phyloP scores from a whole-genome alignment of 1,284 basidiomycete genomes.

The Schizophyllum amplum region DNA sequence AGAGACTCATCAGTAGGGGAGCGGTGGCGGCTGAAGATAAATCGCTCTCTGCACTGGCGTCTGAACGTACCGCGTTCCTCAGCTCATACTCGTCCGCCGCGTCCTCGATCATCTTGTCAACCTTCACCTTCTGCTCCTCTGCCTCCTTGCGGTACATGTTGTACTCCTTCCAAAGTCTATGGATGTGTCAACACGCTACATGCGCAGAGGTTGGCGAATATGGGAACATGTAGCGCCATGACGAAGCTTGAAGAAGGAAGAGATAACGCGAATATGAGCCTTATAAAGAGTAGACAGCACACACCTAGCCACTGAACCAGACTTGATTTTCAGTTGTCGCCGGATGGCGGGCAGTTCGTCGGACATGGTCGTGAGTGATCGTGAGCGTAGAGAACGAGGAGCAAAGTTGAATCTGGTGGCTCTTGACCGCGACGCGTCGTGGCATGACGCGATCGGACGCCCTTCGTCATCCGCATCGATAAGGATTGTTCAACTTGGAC shows the following conservation, averaged over 20 bases:
- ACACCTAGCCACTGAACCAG: conserved; percentile 65
- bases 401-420: too few species aligned
- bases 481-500: background rate
- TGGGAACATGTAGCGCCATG: background rate
- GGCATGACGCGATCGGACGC: background rate
- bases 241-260: background rate
- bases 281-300: conserved; percentile 12
- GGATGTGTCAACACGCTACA: background rate
- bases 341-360: conserved; percentile 36
- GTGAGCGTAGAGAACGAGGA: background rate
- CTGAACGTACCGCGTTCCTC: conserved; percentile 63
- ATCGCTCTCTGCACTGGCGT: too few species aligned
- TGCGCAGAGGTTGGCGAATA: background rate
- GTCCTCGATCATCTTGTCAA: conserved; percentile 56
- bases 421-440: background rate
- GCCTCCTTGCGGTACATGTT: conserved; percentile 63
- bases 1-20: background rate
- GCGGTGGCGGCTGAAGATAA: too few species aligned
- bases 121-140: conserved; percentile 46
- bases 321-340: conserved; percentile 77
- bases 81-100: conserved; percentile 74
- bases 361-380: conserved; percentile 26
- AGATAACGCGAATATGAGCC: background rate
- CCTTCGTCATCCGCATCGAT: background rate
- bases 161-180: conserved; percentile 70